Evolutionary conservation across 768 basidiomycete species (phyloP).

Genomic region (Zangia roseola): DNA sequence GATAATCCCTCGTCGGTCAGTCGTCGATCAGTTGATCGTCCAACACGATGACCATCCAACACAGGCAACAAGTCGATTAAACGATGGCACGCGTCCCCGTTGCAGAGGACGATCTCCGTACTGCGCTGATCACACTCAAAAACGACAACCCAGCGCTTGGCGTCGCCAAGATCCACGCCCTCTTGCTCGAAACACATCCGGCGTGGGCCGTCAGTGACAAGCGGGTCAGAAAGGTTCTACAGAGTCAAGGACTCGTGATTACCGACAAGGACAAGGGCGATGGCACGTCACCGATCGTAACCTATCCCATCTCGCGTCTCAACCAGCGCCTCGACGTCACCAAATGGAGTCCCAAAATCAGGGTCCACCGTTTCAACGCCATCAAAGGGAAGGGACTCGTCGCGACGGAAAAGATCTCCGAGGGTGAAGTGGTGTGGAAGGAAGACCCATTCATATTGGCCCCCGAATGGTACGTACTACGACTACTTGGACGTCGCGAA

Average conservation of each 20-base stretch:
- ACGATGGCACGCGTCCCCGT: constrained; percentile 17
- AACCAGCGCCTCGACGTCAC: constrained; percentile 61
- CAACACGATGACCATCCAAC: too few species aligned
- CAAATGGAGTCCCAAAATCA: constrained; percentile 62
- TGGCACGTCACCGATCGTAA: constrained; percentile 5
- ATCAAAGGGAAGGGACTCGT: constrained; percentile 84
- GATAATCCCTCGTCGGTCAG: too few species aligned
- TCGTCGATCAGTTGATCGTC: too few species aligned
- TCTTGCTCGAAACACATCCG: constrained; percentile 56
- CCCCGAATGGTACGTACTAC: constrained; percentile 66
- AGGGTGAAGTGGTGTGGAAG: constrained; percentile 79
- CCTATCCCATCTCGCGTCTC: constrained; percentile 62
- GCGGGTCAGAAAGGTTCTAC: constrained; percentile 69
- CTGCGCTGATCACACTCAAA: constrained; percentile 54
- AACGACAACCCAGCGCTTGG: constrained; percentile 62
- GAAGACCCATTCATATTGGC: constrained; percentile 81
- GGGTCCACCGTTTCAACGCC: constrained; percentile 64
- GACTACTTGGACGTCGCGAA: too few species aligned
- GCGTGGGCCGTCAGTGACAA: constrained; percentile 85
- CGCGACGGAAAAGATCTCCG: constrained; percentile 60
- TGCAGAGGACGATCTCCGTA: constrained; percentile 58
- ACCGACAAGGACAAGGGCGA: constrained; percentile 4
- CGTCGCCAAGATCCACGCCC: constrained; percentile 65
- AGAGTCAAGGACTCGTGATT: constrained; percentile 52
- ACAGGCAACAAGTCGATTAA: neutral